These are phyloP conservation scores for Trametes polyzona DNA, from an alignment of 1,284 basidiomycete genomes.

Conservation along the genomic window DNA sequence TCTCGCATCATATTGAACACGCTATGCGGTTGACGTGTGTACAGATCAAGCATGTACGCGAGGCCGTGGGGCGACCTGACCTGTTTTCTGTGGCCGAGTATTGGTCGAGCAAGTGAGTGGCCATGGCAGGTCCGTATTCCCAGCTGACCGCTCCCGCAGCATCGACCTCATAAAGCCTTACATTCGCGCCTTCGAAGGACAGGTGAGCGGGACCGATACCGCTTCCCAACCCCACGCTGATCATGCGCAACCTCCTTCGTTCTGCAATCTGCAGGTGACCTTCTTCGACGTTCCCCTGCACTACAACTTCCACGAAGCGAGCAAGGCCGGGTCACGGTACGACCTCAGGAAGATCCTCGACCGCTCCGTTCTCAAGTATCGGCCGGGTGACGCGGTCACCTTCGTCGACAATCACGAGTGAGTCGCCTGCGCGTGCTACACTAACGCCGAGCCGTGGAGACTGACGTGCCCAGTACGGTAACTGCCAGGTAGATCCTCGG, in stretches of 20 bases:
- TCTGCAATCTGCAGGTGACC: conserved; percentile 53
- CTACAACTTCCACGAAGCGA: conserved; percentile 69
- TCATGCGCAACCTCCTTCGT: neutral
- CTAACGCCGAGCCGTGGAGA: conserved; percentile 1
- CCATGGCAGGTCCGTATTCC: neutral
- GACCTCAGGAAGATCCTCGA: conserved; percentile 70
- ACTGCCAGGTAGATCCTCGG: conserved; percentile 19
- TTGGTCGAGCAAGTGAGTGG: conserved; percentile 69
- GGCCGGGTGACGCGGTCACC: conserved; percentile 75
- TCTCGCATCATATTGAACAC: neutral
- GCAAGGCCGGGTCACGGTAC: conserved; percentile 58
- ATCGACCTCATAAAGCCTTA: conserved; percentile 56
- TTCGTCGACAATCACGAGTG: conserved; percentile 88
- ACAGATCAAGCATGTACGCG: conserved; percentile 57
- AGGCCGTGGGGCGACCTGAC: conserved; percentile 45
- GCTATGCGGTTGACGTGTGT: conserved; percentile 39
- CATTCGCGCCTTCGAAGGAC: conserved; percentile 62
- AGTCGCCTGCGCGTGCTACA: conserved; percentile 32
- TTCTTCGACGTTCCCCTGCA: conserved; percentile 85
- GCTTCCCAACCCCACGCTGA: neutral
- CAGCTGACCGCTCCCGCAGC: conserved; percentile 37
- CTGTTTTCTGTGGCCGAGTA: conserved; percentile 78
- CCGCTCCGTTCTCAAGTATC: conserved; percentile 56
- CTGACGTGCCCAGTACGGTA: conserved; percentile 52
- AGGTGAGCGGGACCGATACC: conserved; percentile 43